These are phyloP conservation scores for Backusella mclennaniae DNA, from an alignment of 192 early-diverging fungal species.

Conservation along the genomic window DNA sequence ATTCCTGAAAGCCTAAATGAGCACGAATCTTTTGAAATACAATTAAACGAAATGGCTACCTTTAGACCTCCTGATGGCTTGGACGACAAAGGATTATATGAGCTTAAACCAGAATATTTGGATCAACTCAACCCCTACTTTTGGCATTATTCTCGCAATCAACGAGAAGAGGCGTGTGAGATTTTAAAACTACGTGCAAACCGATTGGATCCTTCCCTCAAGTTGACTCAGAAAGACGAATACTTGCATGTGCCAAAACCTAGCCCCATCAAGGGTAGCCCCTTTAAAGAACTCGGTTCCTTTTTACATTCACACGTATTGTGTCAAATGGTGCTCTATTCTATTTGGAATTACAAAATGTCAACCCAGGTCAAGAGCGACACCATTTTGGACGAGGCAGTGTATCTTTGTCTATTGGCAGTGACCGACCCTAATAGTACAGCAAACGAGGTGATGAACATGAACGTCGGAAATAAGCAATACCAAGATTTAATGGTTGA, in stretches of 20 bases:
- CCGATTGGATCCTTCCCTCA: slow-evolving; percentile 11
- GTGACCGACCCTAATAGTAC: slow-evolving; percentile 57
- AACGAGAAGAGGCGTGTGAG: slow-evolving; percentile 86
- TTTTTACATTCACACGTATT: slow-evolving; percentile 72
- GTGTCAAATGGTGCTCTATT: slow-evolving; percentile 76
- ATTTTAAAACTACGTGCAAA: slow-evolving; percentile 51
- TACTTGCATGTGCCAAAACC: slow-evolving; percentile 48
- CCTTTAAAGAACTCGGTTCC: slow-evolving; percentile 68
- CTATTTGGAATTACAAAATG: slow-evolving; percentile 67
- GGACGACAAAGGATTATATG: slow-evolving; percentile 87
- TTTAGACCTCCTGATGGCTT: slow-evolving; percentile 79
- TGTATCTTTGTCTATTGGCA: slow-evolving; percentile 79
- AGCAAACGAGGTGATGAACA: slow-evolving; percentile 12
- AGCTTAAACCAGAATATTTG: slow-evolving; percentile 83
- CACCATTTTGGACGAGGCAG: slow-evolving; percentile 75
- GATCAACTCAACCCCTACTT: slow-evolving; percentile 93
- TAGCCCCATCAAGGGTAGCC: slow-evolving; percentile 55
- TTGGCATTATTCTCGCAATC: slow-evolving; percentile 88
- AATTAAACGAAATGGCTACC: slow-evolving; percentile 71
- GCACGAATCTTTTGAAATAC: slow-evolving; percentile 71
- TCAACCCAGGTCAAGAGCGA: slow-evolving; percentile 40
- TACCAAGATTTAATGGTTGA: background rate
- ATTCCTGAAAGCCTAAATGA: slow-evolving; percentile 74
- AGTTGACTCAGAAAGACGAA: slow-evolving; percentile 33
- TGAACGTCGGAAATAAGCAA: slow-evolving; percentile 34